Evolutionary conservation across 2,329 filamentous ascomycete species (phyloP), one percentile per base, ranked within the genome.

Genomic region (Thelonectria discophora): DNA sequence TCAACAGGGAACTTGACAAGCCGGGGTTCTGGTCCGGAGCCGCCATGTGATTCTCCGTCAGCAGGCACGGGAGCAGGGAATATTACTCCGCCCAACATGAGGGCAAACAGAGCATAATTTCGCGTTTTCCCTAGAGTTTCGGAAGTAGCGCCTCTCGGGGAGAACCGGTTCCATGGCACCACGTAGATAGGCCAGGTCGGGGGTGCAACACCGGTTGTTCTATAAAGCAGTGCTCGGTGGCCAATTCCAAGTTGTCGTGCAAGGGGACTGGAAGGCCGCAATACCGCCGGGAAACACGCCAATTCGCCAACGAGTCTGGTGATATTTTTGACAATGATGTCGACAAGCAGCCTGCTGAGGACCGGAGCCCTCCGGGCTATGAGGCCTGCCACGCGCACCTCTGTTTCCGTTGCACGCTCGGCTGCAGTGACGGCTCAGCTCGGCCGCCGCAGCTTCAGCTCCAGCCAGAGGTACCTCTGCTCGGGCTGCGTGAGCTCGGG

Each of bases 291-390:
- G 17, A 39, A 5, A 42, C 12, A 5, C 47, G 32, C 37, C 15
- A 15, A 21, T 51, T 51, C 17, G 6, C 21, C 27, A 50, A 6
- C 21, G 20, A 46, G 21, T 24, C 21, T 24, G 21, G 21, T 24
- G 21, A 24, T 24, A n/a, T n/a, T n/a, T n/a, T n/a, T n/a, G 9
- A 37, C 2, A 45, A 69, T 70, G 58, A 37, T 60, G n/a, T 51
- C 66, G 10, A 60, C 60, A 40, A 63, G 59, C 54, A 69, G 58
- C 42, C 30, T 66, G n/a, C 47, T 70, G 55, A 65, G 61, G 50
- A 68, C 48, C 18, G 32, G 58, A 15, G 60, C 62, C 32, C 59
- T 70, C 45, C 65, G 58, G 15, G 45, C 63, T 9, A 55, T 58
- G 2, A 58, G 63, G 11, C 37, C 62, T 2, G 60, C 55, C 39